Evolutionary conservation across 257 asterid genomes (phyloP).

Genomic region (Henckelia pumila): DNA sequence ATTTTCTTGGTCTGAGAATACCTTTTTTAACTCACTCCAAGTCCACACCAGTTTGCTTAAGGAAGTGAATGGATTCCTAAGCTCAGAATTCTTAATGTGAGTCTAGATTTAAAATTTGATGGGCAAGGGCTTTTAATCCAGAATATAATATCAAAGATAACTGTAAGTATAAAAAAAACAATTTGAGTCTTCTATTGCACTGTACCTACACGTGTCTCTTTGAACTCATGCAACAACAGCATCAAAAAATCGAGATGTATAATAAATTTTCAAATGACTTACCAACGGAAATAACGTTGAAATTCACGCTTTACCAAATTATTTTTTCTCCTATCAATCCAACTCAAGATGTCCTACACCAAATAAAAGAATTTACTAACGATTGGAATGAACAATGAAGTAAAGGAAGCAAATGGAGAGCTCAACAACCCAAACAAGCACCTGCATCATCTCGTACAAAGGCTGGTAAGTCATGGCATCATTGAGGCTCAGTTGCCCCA

Average conservation of each 20-base stretch:
- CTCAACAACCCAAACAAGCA: slow-evolving; percentile 25
- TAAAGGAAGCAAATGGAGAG: slow-evolving; percentile 23
- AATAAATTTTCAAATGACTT: slow-evolving; percentile 31
- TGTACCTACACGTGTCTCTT: slow-evolving; percentile 14
- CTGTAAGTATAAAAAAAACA: not conserved
- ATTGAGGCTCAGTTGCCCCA: slow-evolving; percentile 48
- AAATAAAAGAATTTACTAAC: slow-evolving; percentile 20
- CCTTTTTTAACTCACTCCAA: slow-evolving; percentile 8
- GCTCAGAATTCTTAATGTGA: slow-evolving; percentile 1
- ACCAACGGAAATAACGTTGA: slow-evolving; percentile 69
- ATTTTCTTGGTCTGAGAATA: slow-evolving; percentile 11
- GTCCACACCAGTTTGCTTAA: not conserved
- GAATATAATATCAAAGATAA: slow-evolving; percentile 10
- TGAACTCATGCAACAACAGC: slow-evolving; percentile 11
- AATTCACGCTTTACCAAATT: slow-evolving; percentile 59
- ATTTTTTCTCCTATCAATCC: slow-evolving; percentile 61
- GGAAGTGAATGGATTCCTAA: not conserved
- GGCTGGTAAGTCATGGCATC: slow-evolving; percentile 77
- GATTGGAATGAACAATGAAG: slow-evolving; percentile 16
- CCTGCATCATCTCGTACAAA: slow-evolving; percentile 79
- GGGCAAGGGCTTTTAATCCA: not conserved
- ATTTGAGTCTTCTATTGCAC: slow-evolving; percentile 1
- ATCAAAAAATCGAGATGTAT: slow-evolving; percentile 15
- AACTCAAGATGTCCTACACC: slow-evolving; percentile 66
- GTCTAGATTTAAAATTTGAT: not conserved